phyloP scores from a whole-genome alignment of 139 green algal species.

The Marvania coccoides region DNA sequence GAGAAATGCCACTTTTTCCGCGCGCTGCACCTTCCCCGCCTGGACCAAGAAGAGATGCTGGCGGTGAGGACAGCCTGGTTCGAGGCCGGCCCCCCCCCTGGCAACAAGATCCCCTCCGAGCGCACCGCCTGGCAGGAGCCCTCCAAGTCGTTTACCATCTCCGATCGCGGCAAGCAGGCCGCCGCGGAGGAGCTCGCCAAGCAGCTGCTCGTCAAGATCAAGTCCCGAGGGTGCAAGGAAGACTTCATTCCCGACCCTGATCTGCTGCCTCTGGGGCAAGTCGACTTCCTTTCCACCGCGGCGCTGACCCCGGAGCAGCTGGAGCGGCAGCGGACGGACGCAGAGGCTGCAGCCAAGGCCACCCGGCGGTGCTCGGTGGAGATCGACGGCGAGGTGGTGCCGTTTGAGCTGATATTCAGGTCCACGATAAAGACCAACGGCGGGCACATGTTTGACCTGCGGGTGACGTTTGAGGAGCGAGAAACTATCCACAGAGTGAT shows the following conservation, averaged over 20 bases:
- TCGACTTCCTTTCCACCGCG: conserved; percentile 63
- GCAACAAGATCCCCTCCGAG: conserved; percentile 73
- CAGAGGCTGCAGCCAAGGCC: conserved; percentile 15
- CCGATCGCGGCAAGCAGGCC: conserved; percentile 53
- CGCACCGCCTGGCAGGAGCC: conserved; percentile 66
- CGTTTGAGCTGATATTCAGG: conserved; percentile 20
- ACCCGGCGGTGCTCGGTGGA: conserved; percentile 2
- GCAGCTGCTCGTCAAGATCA: conserved; percentile 40
- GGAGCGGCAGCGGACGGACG: conserved; percentile 17
- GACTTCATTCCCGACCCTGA: conserved; percentile 58
- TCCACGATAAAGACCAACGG: conserved; percentile 62
- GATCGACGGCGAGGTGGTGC: conserved; percentile 7
- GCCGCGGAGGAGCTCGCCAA: conserved; percentile 32
- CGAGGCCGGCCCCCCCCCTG: conserved; percentile 54
- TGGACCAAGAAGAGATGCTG: conserved; percentile 78
- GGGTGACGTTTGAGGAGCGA: conserved; percentile 20
- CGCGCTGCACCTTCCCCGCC: conserved; percentile 30
- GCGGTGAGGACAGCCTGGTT: conserved; percentile 63
- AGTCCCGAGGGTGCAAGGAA: conserved; percentile 65
- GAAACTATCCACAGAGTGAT: conserved; percentile 70
- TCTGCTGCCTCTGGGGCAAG: conserved; percentile 62
- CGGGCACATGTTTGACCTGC: conserved; percentile 70
- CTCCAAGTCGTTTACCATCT: conserved; percentile 59
- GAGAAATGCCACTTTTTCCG: conserved; percentile 70
- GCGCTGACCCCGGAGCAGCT: conserved; percentile 39